Conservation (phyloP, 768 basidiomycete genomes). For the Amanita muscaria region DNA sequence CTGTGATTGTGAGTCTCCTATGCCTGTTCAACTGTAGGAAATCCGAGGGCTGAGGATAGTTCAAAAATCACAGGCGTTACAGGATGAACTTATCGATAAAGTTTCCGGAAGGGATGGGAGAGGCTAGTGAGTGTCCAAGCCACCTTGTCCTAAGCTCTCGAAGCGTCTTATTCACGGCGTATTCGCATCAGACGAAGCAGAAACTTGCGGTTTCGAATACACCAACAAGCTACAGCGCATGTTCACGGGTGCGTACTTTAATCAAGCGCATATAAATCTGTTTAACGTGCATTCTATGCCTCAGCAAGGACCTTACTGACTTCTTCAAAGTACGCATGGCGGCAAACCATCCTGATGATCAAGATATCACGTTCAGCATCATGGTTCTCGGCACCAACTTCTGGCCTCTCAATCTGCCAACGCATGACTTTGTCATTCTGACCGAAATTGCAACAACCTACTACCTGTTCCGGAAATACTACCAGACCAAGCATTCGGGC, state of each 20-base stretch:
- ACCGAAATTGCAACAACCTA: conserved; percentile 80
- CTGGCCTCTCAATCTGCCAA: conserved; percentile 87
- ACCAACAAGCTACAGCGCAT: conserved; percentile 97
- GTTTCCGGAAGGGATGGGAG: too few species aligned
- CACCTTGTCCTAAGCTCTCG: too few species aligned
- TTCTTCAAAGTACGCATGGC: conserved; percentile 95
- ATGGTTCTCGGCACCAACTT: conserved; percentile 96
- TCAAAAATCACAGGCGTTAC: too few species aligned
- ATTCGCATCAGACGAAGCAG: conserved; percentile 94
- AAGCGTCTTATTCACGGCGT: conserved; percentile 89
- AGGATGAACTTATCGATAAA: too few species aligned
- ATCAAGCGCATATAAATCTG: not conserved
- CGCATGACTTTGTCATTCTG: conserved; percentile 86
- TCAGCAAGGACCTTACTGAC: conserved; percentile 94
- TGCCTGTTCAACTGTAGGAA: too few species aligned
- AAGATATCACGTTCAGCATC: conserved; percentile 86
- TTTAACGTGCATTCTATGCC: conserved; percentile 35
- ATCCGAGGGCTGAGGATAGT: too few species aligned
- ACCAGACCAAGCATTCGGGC: conserved; percentile 90
- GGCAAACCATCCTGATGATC: conserved; percentile 70
- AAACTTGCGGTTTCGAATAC: conserved; percentile 97
- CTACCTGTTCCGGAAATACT: conserved; percentile 90
- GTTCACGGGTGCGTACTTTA: conserved; percentile 78
- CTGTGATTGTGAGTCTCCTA: too few species aligned
- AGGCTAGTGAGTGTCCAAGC: too few species aligned